phyloP scores from a whole-genome alignment of 345 rosid species.

The Sonneratia caseolaris region DNA sequence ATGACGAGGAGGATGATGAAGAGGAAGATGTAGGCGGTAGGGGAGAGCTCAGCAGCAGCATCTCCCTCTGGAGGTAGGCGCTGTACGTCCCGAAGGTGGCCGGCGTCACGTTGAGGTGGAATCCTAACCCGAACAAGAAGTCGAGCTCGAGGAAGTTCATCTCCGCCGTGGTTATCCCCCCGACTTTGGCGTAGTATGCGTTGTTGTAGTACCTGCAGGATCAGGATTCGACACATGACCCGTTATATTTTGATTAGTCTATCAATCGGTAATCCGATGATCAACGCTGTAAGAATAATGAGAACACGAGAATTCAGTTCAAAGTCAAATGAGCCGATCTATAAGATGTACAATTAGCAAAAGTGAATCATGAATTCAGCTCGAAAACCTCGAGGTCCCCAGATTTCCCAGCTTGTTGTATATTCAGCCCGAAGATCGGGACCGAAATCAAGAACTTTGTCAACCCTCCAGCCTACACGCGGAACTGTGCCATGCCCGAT shows the following conservation, averaged over 20 bases:
- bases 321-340: neutral
- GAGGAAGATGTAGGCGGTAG: constrained; percentile 3
- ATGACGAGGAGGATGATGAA: constrained; percentile 24
- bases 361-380: neutral
- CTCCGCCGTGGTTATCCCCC: constrained; percentile 77
- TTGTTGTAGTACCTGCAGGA: constrained; percentile 65
- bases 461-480: too few species aligned
- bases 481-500: too few species aligned
- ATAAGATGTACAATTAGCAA: too few species aligned
- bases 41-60: constrained; percentile 43
- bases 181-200: constrained; percentile 87
- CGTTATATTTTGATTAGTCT: neutral
- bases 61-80: constrained; percentile 54
- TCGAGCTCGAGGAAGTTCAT: constrained; percentile 84
- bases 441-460: neutral
- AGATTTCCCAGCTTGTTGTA: neutral
- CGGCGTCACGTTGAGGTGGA: constrained; percentile 71
- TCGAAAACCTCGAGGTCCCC: neutral
- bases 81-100: constrained; percentile 59
- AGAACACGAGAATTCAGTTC: neutral
- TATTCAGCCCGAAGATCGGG: neutral
- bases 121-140: constrained; percentile 73
- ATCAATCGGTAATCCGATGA: too few species aligned
- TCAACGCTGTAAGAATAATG: neutral
- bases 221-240: neutral